Base-by-base conservation (phyloP, 2,329 filamentous ascomycete genomes). In the Pseudopyricularia cyperi region DNA sequence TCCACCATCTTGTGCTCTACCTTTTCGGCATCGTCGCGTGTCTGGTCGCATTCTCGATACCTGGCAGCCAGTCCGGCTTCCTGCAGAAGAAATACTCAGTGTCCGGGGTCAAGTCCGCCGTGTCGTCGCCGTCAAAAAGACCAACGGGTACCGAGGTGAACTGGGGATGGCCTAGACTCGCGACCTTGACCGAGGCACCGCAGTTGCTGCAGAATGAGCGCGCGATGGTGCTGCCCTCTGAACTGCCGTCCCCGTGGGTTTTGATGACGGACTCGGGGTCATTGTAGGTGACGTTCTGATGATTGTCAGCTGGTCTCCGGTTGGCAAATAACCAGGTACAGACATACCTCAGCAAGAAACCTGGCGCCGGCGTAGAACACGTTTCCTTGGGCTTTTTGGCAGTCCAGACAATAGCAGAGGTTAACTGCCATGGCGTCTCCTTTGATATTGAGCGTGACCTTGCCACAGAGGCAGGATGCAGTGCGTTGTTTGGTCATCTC, bases 401-500 rank as follows among this genome's bases (percentile, higher is more conserved):
- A 62, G 24, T 58, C 54, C 15, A 32, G 52, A 54, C 60, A 63
- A 53, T 63, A 59, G 54, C 61, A 63, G 19, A 60, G 42, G 37
- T 58, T 59, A n/a, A 46, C 53, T 34, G 44, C 26, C 9, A 55
- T 3, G 33, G 61, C 58, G 3, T 52, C 42, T 30, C 58, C 61
- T 15, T 39, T 46, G 33, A 62, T 50, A 39, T 48, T 46, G 15
- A 59, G 5, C 15, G 57, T 50, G 50, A 63, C 48, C 53, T 52
- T 46, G 22, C 61, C 59, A 55, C 61, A 64, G 37, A 59, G 54
- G 54, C 62, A 63, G 17, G 59, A 61, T n/a, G 53, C 60, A 22
- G 55, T 61, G 44, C 52, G 42, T 35, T 35, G 22, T 11, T 35
- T 48, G 14, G 48, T 24, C 49, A 52, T 52, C 3, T 17, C 42